Conservation (phyloP, 331 rosid species). For the Ulmus americana region DNA sequence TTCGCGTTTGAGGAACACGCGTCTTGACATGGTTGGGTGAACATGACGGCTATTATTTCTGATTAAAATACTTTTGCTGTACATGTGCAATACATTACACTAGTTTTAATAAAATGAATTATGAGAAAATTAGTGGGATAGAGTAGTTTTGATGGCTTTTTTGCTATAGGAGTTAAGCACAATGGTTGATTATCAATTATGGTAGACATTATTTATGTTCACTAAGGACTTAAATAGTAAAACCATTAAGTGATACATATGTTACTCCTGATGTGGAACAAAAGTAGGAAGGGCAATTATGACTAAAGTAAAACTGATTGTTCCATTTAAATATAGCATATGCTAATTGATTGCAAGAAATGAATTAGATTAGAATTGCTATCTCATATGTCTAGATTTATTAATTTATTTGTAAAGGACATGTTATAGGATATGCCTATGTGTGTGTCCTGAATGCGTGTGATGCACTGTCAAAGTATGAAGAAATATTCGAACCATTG, state of each 20-base stretch:
- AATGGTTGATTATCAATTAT: neutral
- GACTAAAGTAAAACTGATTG: neutral
- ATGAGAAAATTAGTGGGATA: neutral
- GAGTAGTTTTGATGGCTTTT: neutral
- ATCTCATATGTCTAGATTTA: neutral
- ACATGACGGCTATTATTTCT: neutral
- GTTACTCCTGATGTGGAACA: neutral
- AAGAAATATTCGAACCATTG: neutral
- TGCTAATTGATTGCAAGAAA: neutral
- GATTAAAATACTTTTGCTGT: conserved; percentile 16
- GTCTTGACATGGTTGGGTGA: conserved; percentile 7
- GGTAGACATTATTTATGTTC: neutral
- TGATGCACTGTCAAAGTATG: neutral
- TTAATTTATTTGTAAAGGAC: neutral
- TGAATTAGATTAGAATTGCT: neutral
- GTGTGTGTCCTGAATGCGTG: neutral
- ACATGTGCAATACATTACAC: conserved; percentile 2
- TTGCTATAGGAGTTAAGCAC: neutral
- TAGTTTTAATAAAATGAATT: conserved; percentile 20
- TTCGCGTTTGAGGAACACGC: conserved; percentile 1
- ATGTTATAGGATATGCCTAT: neutral
- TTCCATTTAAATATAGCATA: neutral
- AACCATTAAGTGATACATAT: neutral
- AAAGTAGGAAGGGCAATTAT: neutral
- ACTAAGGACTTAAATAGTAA: neutral